phyloP scores from a whole-genome alignment of 495 filamentous ascomycete species.

The Trichoderma gamsii region DNA sequence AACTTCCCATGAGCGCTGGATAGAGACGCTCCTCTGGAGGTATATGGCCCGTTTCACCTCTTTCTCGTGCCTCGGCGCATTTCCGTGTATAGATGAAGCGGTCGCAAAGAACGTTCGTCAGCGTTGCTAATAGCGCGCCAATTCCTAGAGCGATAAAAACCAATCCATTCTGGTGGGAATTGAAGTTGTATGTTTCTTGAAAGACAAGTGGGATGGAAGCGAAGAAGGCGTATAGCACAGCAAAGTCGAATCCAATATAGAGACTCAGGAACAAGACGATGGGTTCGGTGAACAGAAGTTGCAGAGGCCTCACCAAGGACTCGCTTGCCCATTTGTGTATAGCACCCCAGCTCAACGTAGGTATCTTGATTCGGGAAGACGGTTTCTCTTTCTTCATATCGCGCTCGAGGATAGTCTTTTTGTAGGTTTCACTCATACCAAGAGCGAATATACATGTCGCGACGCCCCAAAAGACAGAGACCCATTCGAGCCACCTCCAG shows the following conservation, averaged over 20 bases:
- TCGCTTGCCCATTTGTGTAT: slow-evolving; percentile 32
- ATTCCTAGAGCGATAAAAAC: slow-evolving; percentile 73
- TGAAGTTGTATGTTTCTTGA: slow-evolving; percentile 52
- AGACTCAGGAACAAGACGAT: slow-evolving; percentile 92
- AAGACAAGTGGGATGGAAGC: slow-evolving; percentile 66
- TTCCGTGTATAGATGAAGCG: slow-evolving; percentile 29
- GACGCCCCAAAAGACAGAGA: slow-evolving; percentile 19
- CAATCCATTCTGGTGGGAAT: slow-evolving; percentile 57
- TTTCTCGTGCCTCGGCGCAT: slow-evolving; percentile 22
- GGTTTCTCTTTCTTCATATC: background rate
- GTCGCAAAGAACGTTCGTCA: slow-evolving; percentile 56
- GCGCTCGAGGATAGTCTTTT: slow-evolving; percentile 18
- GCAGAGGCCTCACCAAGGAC: slow-evolving; percentile 74
- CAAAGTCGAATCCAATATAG: slow-evolving; percentile 88
- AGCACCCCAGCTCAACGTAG: background rate
- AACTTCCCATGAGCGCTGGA: slow-evolving; percentile 50
- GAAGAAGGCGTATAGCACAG: slow-evolving; percentile 78
- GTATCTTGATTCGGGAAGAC: background rate
- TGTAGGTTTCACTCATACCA: slow-evolving; percentile 19
- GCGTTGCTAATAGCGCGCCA: slow-evolving; percentile 61
- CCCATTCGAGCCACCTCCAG: slow-evolving; percentile 53
- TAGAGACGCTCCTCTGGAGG: slow-evolving; percentile 50
- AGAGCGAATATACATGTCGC: slow-evolving; percentile 14
- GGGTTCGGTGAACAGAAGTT: slow-evolving; percentile 81
- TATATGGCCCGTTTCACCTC: slow-evolving; percentile 17